A percentile compares a stretch with the other conserved stretches of the same genome.
Conservation (phyloP, 371 early-diverging fungal genomes). For the Circinella umbellata region DNA sequence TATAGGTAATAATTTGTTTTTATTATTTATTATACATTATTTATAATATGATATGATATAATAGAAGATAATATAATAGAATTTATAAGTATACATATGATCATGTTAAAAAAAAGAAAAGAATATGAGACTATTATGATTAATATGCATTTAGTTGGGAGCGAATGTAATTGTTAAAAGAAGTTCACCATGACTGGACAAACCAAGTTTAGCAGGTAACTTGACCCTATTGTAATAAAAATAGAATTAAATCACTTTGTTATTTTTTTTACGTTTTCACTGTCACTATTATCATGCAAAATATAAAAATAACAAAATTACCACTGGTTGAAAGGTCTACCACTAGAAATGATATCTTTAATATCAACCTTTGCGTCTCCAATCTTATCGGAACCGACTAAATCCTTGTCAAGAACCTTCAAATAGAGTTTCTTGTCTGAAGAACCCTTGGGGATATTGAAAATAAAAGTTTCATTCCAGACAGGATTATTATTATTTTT, state of each 20-base stretch:
- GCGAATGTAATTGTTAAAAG: conserved; percentile 12
- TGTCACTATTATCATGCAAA: too few species aligned
- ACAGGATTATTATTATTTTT: conserved; percentile 18
- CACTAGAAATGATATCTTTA: conserved; percentile 19
- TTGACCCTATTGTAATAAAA: conserved; percentile 11
- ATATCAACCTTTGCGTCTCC: conserved; percentile 42
- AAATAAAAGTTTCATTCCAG: conserved; percentile 26
- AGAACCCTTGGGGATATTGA: conserved; percentile 21
- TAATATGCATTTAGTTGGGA: not conserved
- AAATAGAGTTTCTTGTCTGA: conserved; percentile 35
- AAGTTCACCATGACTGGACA: conserved; percentile 30
- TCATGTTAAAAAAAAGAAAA: too few species aligned
- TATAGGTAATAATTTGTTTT: too few species aligned
- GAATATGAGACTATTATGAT: too few species aligned
- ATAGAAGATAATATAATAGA: too few species aligned
- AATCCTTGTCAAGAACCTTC: conserved; percentile 42
- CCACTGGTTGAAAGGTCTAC: not conserved
- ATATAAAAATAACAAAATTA: not conserved
- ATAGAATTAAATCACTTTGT: not conserved
- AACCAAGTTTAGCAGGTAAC: conserved; percentile 26
- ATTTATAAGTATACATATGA: too few species aligned
- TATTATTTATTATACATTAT: too few species aligned
- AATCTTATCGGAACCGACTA: conserved; percentile 42
- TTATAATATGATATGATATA: too few species aligned
- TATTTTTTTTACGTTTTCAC: too few species aligned